A percentile compares a stretch with the other conserved stretches of the same genome.
These are phyloP conservation scores for Vicia villosa DNA, from an alignment of 306 rosid genomes.

Conservation along the genomic window DNA sequence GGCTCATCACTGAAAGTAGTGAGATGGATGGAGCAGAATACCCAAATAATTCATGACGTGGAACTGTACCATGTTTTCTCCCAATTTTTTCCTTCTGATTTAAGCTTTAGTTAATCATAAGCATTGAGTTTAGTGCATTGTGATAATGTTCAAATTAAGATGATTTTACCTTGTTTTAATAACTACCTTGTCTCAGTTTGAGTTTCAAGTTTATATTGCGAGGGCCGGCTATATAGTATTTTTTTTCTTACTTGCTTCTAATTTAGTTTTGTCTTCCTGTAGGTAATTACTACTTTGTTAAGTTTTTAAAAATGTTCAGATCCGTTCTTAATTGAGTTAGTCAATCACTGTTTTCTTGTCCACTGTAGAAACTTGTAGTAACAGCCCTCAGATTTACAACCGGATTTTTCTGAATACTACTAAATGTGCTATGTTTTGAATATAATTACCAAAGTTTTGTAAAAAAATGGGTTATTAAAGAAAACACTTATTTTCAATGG, in stretches of 20 bases:
- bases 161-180: constrained; percentile 33
- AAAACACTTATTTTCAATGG: too few species aligned
- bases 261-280: neutral
- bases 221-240: neutral
- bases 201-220: constrained; percentile 31
- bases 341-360: neutral
- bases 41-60: constrained; percentile 56
- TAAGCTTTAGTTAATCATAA: constrained; percentile 32
- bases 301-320: constrained; percentile 9
- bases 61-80: constrained; percentile 44
- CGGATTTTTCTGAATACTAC: too few species aligned
- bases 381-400: neutral
- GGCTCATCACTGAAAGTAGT: constrained; percentile 66
- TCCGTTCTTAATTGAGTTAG: neutral
- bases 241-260: constrained; percentile 4
- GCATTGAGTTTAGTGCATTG: constrained; percentile 44
- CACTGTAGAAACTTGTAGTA: neutral
- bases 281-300: neutral
- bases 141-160: constrained; percentile 21
- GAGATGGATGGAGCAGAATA: constrained; percentile 41
- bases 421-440: too few species aligned
- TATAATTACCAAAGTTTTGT: too few species aligned
- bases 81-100: constrained; percentile 25
- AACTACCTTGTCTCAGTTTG: constrained; percentile 24
- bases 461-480: too few species aligned